Base-by-base conservation (phyloP, 2,329 filamentous ascomycete genomes). In the Cladophialophora exuberans region DNA sequence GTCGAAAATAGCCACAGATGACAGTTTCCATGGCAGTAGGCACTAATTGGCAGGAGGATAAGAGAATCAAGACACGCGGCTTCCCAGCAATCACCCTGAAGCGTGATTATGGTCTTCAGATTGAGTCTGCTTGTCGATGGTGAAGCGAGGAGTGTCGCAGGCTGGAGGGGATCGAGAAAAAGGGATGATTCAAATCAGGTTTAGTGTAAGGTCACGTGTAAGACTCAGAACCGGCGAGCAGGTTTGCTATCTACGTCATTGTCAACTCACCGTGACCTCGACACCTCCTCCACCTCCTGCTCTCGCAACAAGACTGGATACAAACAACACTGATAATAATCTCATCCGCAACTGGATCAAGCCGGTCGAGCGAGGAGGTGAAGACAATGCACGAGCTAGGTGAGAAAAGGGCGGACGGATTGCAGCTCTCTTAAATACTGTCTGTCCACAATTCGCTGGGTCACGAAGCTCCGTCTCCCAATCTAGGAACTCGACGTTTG, bases 111-210 rank as follows among this genome's bases (percentile, higher is more conserved):
- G 13, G 7, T 13, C 33, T 22, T 45, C 44, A 38, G 36, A 17
- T 50, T 25, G 26, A 38, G 30, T 23, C 38, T 41, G 49, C 44
- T 33, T 36, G 10, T 18, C 13, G 10, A 54, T 57, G 48, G 38
- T 57, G 55, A 57, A 54, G 55, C 50, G 26, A 33, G 28, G 28
- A 20, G 28, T 35, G 55, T 52, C 39, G 35, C 49, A 53, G 28
- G 35, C 51, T 86, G 10, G 89, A 89, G 35, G 82, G 67, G 1
- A 87, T 65, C 92, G 93, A 99, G 57, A 99, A 97, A 59, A 94
- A 83, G 67, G 97, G 18, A 9, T 17, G 35, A 31, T 2, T 2
- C 39, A n/a, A 25, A 42, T 23, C 17, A 25, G 39, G 22, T n/a
- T 25, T 42, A 26, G 39, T 22, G 22, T 42, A 22, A 26, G 17